phyloP scores from a whole-genome alignment of 192 early-diverging fungal genomes.

The Linnemannia exigua region DNA sequence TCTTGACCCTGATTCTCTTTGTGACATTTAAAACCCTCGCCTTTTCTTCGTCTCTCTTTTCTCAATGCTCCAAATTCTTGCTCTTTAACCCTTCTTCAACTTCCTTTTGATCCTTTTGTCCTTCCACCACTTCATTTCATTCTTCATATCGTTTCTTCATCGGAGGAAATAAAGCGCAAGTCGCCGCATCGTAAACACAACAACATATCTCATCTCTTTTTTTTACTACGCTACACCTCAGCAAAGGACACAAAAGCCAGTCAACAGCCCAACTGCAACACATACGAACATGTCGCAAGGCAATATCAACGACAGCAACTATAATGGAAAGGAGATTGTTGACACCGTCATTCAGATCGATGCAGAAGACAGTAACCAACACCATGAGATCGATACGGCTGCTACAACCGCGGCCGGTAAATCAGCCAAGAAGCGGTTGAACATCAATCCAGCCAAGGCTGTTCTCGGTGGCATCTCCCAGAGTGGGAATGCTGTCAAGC shows the following conservation, averaged over 20 bases:
- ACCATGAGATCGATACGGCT: background rate
- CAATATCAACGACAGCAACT: background rate
- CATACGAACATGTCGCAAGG: background rate
- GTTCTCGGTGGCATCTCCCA: conserved; percentile 38
- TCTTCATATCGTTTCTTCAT: background rate
- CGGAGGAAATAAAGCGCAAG: background rate
- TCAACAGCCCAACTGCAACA: background rate
- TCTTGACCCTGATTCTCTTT: background rate
- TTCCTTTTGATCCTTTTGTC: background rate
- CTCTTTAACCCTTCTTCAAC: background rate
- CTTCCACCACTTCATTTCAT: background rate
- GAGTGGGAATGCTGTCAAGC: conserved; percentile 31
- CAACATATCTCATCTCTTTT: background rate
- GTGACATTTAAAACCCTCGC: background rate
- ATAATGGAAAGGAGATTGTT: background rate
- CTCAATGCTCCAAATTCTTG: background rate
- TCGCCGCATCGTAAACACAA: background rate
- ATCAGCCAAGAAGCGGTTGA: conserved; percentile 11
- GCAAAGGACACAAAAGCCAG: background rate
- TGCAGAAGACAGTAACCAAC: background rate
- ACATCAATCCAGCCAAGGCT: conserved; percentile 36
- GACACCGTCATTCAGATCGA: conserved; percentile 16
- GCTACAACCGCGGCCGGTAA: background rate
- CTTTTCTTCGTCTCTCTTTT: background rate
- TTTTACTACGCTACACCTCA: background rate